Conservation (phyloP, 2,329 filamentous ascomycete genomes). For the Xylaria sp. region DNA sequence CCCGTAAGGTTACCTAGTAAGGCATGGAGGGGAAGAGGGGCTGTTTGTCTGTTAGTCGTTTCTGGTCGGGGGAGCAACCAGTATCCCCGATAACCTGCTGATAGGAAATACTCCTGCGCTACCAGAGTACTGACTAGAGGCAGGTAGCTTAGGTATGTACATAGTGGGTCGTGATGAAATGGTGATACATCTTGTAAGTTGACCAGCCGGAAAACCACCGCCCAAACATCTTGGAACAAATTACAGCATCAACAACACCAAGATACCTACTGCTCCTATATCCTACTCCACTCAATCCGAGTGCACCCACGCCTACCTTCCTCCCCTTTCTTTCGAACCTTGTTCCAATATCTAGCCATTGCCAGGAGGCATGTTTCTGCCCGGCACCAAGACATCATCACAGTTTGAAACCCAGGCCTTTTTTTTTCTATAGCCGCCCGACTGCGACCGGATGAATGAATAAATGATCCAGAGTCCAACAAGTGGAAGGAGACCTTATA, state of each 20-base stretch:
- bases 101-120: too few species aligned
- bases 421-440: neutral
- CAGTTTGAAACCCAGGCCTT: neutral
- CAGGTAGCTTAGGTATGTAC: neutral
- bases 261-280: neutral
- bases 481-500: neutral
- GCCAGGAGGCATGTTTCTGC: neutral
- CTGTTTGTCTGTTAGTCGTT: neutral
- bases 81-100: neutral
- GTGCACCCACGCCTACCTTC: neutral
- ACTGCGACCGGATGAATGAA: neutral
- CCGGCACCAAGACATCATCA: neutral
- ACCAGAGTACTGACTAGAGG: too few species aligned
- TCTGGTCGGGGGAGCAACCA: neutral
- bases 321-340: neutral
- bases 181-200: too few species aligned
- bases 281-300: neutral
- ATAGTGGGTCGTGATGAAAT: neutral
- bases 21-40: neutral
- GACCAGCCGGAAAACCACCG: too few species aligned
- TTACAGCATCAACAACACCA: neutral
- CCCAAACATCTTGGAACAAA: conserved; percentile 3
- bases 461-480: neutral
- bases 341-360: neutral
- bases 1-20: neutral